A percentile compares a stretch with the other conserved stretches of the same genome.
Conservation (phyloP, 768 basidiomycete genomes). For the Chalciporus chontae region DNA sequence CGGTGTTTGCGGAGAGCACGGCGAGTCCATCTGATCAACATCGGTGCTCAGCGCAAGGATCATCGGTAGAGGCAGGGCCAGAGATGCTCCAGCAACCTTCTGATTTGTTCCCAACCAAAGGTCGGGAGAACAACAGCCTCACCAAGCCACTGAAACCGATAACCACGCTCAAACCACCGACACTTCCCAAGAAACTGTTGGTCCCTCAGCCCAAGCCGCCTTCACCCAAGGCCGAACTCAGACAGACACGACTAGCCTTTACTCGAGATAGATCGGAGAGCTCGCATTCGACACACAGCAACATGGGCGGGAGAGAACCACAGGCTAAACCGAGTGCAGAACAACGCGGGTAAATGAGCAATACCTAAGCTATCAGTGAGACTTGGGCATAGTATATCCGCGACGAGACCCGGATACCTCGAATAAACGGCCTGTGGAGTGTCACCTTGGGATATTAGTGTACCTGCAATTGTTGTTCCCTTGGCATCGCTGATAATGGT, state of each 20-base stretch:
- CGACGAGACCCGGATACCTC: no score
- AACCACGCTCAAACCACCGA: slow-evolving; percentile 26
- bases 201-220: slow-evolving; percentile 6
- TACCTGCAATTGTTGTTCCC: no score
- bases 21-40: background rate
- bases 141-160: slow-evolving; percentile 27
- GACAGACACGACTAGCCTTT: slow-evolving; percentile 22
- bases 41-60: background rate
- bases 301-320: no score
- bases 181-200: slow-evolving; percentile 26
- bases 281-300: no score
- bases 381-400: no score
- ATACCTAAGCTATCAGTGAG: no score
- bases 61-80: background rate
- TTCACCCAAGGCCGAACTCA: slow-evolving; percentile 10
- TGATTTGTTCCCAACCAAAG: slow-evolving; percentile 9
- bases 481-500: no score
- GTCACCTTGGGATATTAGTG: slow-evolving; percentile 6
- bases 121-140: background rate
- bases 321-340: no score
- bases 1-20: slow-evolving; percentile 19
- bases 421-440: no score
- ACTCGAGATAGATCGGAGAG: background rate
- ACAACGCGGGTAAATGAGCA: no score
- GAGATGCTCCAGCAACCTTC: slow-evolving; percentile 1